These are phyloP conservation scores for Fraxinus floribunda DNA, from an alignment of 305 asterid species.

Conservation along the genomic window DNA sequence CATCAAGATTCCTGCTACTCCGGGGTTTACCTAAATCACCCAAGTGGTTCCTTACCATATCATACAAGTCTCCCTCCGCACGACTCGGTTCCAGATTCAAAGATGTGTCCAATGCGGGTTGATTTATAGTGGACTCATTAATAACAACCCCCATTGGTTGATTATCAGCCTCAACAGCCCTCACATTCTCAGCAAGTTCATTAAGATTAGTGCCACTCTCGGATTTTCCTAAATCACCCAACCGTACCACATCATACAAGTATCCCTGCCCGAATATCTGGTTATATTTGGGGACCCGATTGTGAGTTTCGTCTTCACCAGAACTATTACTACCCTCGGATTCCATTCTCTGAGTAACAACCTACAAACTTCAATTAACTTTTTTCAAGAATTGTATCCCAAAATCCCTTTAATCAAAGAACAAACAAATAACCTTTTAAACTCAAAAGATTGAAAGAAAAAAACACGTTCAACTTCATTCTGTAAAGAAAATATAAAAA, in stretches of 20 bases:
- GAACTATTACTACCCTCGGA: slow-evolving; percentile 50
- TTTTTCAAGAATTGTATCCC: background rate
- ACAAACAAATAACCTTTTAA: slow-evolving; percentile 24
- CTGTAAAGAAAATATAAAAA: slow-evolving; percentile 17
- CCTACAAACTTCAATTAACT: slow-evolving; percentile 18
- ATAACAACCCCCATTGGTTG: slow-evolving; percentile 39
- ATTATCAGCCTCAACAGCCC: slow-evolving; percentile 50
- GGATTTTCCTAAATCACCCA: slow-evolving; percentile 74
- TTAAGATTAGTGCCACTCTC: slow-evolving; percentile 77
- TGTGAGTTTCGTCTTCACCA: slow-evolving; percentile 16
- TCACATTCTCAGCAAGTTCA: slow-evolving; percentile 76
- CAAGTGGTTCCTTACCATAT: slow-evolving; percentile 62
- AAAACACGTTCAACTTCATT: slow-evolving; percentile 23
- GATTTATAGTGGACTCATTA: slow-evolving; percentile 31
- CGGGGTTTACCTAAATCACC: slow-evolving; percentile 76
- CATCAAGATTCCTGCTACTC: slow-evolving; percentile 79
- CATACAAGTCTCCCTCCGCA: slow-evolving; percentile 62
- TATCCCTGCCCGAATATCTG: slow-evolving; percentile 66
- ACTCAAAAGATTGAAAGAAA: slow-evolving; percentile 29
- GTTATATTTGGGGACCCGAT: slow-evolving; percentile 39
- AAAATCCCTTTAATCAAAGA: slow-evolving; percentile 19
- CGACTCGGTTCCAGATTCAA: slow-evolving; percentile 45
- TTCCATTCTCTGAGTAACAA: slow-evolving; percentile 59
- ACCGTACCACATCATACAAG: slow-evolving; percentile 76
- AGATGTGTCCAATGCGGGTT: slow-evolving; percentile 27